phyloP scores from a whole-genome alignment of 495 filamentous ascomycete genomes.

The Rhypophila decipiens region DNA sequence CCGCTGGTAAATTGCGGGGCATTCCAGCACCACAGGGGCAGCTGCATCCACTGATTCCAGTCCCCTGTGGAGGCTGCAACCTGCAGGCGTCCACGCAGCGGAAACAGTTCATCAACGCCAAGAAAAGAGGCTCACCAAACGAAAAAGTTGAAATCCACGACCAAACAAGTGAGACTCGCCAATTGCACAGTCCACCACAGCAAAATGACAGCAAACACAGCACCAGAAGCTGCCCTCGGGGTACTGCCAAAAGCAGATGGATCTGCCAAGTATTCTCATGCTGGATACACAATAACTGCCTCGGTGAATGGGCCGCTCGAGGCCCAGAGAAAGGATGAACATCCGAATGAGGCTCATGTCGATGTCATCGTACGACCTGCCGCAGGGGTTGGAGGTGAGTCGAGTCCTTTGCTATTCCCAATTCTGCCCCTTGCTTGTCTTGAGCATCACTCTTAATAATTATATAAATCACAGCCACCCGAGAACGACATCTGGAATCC shows the following conservation, averaged over 20 bases:
- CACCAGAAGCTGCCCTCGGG: conserved; percentile 44
- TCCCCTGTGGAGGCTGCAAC: too few species aligned
- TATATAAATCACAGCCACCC: conserved; percentile 57
- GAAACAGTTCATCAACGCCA: too few species aligned
- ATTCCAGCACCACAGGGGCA: too few species aligned
- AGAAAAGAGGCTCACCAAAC: too few species aligned
- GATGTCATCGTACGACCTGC: conserved; percentile 87
- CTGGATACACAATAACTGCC: conserved; percentile 74
- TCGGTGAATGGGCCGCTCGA: conserved; percentile 92
- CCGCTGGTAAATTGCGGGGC: too few species aligned
- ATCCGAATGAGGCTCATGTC: conserved; percentile 81
- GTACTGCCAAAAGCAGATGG: conserved; percentile 74
- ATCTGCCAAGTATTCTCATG: conserved; percentile 73
- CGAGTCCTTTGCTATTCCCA: conserved; percentile 37
- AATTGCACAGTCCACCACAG: not conserved
- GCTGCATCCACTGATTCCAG: too few species aligned
- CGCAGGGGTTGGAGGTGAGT: conserved; percentile 72
- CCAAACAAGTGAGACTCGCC: not conserved
- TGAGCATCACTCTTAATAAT: too few species aligned
- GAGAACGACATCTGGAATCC: conserved; percentile 68
- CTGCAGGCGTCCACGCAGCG: too few species aligned
- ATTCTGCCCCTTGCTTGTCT: too few species aligned
- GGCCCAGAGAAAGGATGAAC: conserved; percentile 76
- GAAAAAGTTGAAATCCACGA: conserved; percentile 20
- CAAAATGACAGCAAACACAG: conserved; percentile 37